phyloP scores from a whole-genome alignment of 2,329 filamentous ascomycete species.

The Cordyceps pruinosa region DNA sequence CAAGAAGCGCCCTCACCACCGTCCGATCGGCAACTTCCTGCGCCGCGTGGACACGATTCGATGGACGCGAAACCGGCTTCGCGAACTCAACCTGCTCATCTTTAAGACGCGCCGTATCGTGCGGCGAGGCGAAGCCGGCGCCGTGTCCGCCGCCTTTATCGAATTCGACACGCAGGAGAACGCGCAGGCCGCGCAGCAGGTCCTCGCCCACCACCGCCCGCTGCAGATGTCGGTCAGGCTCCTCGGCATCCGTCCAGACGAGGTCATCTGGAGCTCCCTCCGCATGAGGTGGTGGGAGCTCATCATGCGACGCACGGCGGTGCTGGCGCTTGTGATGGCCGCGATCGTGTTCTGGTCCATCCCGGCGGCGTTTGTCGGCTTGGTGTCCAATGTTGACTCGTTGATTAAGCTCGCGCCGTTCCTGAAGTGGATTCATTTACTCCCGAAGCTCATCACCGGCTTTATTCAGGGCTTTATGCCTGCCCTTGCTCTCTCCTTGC shows the following conservation, averaged over 20 bases:
- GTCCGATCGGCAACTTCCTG: constrained; percentile 60
- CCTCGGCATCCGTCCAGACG: constrained; percentile 72
- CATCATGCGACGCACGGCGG: constrained; percentile 62
- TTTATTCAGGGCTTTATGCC: constrained; percentile 76
- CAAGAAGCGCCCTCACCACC: constrained; percentile 70
- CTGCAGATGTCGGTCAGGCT: constrained; percentile 81
- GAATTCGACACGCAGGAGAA: constrained; percentile 79
- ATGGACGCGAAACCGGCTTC: constrained; percentile 60
- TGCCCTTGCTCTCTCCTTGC: constrained; percentile 66
- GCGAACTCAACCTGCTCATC: constrained; percentile 33
- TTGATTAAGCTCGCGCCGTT: constrained; percentile 54
- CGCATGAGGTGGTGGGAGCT: constrained; percentile 81
- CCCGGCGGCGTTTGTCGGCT: constrained; percentile 70
- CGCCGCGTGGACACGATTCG: constrained; percentile 93
- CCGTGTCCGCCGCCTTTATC: constrained; percentile 76
- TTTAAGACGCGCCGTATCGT: constrained; percentile 67
- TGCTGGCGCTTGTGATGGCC: constrained; percentile 64
- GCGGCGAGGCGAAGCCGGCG: constrained; percentile 60
- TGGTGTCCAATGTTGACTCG: constrained; percentile 75
- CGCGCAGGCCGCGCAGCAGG: constrained; percentile 81
- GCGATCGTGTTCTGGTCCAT: constrained; percentile 83
- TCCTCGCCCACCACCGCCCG: constrained; percentile 77
- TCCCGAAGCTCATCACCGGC: constrained; percentile 27
- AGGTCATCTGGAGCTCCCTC: constrained; percentile 84
- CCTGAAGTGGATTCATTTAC: not conserved